These are phyloP conservation scores for Auricularia sp. DNA, from an alignment of 768 basidiomycete species.

Conservation along the genomic window DNA sequence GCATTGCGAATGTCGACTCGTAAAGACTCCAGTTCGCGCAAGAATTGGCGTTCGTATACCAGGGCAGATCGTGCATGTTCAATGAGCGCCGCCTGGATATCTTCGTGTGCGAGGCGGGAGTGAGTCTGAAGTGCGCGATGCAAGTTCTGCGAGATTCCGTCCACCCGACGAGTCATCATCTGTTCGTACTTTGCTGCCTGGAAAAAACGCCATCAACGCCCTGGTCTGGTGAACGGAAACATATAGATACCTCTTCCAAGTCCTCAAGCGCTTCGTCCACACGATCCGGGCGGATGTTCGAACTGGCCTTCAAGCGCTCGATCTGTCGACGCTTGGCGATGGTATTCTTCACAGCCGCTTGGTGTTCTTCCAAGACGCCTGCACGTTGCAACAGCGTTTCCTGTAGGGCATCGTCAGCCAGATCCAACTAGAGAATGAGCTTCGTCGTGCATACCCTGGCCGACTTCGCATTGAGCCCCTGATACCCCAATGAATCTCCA, in stretches of 20 bases:
- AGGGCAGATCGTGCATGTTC: conserved; percentile 89
- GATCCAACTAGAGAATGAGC: background rate
- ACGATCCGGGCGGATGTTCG: conserved; percentile 73
- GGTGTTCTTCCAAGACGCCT: conserved; percentile 87
- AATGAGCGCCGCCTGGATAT: conserved; percentile 79
- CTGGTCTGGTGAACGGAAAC: background rate
- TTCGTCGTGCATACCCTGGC: conserved; percentile 46
- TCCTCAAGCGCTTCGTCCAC: conserved; percentile 91
- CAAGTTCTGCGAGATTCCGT: conserved; percentile 89
- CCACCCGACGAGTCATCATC: conserved; percentile 70
- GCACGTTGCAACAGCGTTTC: conserved; percentile 88
- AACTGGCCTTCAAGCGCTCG: conserved; percentile 77
- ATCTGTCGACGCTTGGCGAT: conserved; percentile 90
- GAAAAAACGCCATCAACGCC: background rate
- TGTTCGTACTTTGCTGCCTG: conserved; percentile 90
- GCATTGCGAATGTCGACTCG: conserved; percentile 64
- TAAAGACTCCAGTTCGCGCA: conserved; percentile 82
- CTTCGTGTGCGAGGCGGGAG: conserved; percentile 80
- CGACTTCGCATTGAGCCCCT: conserved; percentile 91
- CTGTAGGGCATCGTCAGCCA: conserved; percentile 7
- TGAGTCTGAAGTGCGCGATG: conserved; percentile 80
- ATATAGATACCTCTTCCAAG: conserved; percentile 64
- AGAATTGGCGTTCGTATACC: conserved; percentile 81
- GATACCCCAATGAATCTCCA: conserved; percentile 94
- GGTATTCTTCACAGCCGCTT: conserved; percentile 82